A percentile compares a stretch with the other conserved stretches of the same genome.
Conservation (phyloP, 192 early-diverging fungal genomes). For the Endogone sp. region DNA sequence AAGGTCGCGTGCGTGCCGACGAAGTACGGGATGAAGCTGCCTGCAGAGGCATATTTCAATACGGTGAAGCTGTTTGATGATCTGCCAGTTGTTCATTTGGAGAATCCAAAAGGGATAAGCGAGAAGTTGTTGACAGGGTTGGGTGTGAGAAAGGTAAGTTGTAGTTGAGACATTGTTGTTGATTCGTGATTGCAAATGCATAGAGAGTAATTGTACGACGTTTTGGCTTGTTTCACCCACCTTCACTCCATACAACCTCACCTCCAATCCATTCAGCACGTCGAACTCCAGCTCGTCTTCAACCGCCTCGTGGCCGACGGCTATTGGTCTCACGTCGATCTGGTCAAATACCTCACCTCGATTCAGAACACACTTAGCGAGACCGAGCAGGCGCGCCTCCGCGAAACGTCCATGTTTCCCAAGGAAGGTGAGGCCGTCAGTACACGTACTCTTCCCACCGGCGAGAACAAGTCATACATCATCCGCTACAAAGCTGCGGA, state of each 20-base stretch:
- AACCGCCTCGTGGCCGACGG: conserved; percentile 67
- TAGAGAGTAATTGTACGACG: too few relatives aligned
- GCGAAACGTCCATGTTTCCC: conserved; percentile 65
- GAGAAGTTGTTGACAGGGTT: conserved; percentile 59
- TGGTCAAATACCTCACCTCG: conserved; percentile 78
- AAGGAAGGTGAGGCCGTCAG: conserved; percentile 31
- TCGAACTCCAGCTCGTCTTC: conserved; percentile 83
- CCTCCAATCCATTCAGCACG: conserved; percentile 50
- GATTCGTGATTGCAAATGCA: too few relatives aligned
- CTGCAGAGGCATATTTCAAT: conserved; percentile 71
- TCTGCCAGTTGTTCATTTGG: conserved; percentile 66
- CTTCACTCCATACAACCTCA: not conserved
- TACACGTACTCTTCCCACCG: conserved; percentile 12
- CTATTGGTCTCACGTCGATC: conserved; percentile 80
- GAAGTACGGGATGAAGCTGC: conserved; percentile 58
- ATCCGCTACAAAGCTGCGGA: conserved; percentile 53
- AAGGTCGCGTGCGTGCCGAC: conserved; percentile 67
- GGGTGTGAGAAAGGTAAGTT: conserved; percentile 71
- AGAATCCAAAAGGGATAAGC: conserved; percentile 36
- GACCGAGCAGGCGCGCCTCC: conserved; percentile 56
- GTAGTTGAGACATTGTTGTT: too few relatives aligned
- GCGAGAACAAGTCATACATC: conserved; percentile 18
- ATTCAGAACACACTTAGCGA: conserved; percentile 60
- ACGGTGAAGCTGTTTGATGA: conserved; percentile 81
- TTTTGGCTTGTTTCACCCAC: too few relatives aligned